Conservation (phyloP, 2,329 filamentous ascomycete genomes). For the Beauveria sp. region DNA sequence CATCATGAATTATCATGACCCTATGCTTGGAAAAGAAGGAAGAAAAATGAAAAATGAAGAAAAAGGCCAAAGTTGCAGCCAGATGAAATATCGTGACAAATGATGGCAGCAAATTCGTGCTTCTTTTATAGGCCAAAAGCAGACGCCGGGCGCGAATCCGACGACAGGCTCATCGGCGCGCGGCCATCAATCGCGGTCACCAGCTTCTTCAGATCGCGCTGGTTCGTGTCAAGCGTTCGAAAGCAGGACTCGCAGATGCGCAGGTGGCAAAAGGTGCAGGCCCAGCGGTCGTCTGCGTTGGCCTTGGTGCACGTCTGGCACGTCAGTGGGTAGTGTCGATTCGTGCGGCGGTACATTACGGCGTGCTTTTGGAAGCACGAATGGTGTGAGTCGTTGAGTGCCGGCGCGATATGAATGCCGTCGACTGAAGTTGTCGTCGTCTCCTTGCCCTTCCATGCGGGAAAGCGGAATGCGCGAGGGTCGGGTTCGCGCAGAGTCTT, state of each 20-base stretch:
- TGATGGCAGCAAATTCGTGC: background rate
- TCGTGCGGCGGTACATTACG: slow-evolving; percentile 40
- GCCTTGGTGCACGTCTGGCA: slow-evolving; percentile 45
- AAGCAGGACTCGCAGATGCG: slow-evolving; percentile 44
- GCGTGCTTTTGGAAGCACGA: slow-evolving; percentile 41
- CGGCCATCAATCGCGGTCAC: slow-evolving; percentile 23
- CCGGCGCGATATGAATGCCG: slow-evolving; percentile 33
- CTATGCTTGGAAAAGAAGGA: no score
- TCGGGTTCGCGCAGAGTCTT: slow-evolving; percentile 27
- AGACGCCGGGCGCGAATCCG: background rate
- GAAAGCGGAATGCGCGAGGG: slow-evolving; percentile 30
- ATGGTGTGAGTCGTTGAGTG: slow-evolving; percentile 37
- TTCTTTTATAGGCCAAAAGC: slow-evolving; percentile 1
- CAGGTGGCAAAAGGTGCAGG: slow-evolving; percentile 43
- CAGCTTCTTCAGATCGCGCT: slow-evolving; percentile 35
- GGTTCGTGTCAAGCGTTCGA: slow-evolving; percentile 31
- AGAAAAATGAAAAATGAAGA: no score
- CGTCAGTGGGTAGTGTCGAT: slow-evolving; percentile 41
- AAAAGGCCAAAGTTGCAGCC: no score
- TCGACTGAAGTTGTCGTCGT: slow-evolving; percentile 19
- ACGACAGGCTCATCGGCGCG: background rate
- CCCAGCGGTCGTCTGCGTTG: slow-evolving; percentile 37
- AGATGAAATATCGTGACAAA: no score
- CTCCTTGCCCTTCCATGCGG: slow-evolving; percentile 22
- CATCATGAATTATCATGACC: no score